Evolutionary conservation across 176 grass and related monocot species (phyloP).

Genomic region (Juncus inflexus): DNA sequence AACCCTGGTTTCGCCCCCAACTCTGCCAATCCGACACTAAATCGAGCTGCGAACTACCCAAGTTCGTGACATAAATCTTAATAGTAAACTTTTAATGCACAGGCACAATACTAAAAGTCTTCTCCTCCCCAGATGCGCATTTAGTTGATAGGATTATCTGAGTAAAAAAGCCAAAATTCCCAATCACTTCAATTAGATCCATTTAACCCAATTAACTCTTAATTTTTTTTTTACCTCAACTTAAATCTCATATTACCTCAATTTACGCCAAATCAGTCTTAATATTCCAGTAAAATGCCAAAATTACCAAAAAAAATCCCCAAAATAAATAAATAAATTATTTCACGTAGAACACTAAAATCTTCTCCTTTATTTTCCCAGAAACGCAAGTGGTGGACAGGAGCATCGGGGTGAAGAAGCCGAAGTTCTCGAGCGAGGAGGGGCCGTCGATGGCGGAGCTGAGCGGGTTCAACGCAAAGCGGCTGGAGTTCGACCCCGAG

Average conservation of each 20-base stretch:
- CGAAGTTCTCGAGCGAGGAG: slow-evolving; percentile 82
- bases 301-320: not conserved
- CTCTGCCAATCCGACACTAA: too few species aligned
- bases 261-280: too few species aligned
- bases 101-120: not conserved
- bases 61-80: too few species aligned
- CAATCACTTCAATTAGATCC: too few species aligned
- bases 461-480: slow-evolving; percentile 90
- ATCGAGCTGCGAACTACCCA: too few species aligned
- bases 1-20: too few species aligned
- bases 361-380: slow-evolving; percentile 28
- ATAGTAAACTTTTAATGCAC: too few species aligned
- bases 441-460: slow-evolving; percentile 84
- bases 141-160: slow-evolving; percentile 71
- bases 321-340: slow-evolving; percentile 3
- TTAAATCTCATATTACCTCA: too few species aligned
- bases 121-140: slow-evolving; percentile 54
- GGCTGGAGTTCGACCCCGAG: slow-evolving; percentile 96
- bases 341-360: not conserved
- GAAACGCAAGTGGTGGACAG: slow-evolving; percentile 67
- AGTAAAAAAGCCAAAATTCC: slow-evolving; percentile 43
- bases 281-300: too few species aligned
- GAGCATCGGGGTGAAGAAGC: slow-evolving; percentile 87
- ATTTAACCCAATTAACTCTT: too few species aligned
- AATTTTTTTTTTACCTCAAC: not conserved